These are phyloP conservation scores for Talaromyces sp. DNA, from an alignment of 2,329 filamentous ascomycete genomes.

Conservation along the genomic window DNA sequence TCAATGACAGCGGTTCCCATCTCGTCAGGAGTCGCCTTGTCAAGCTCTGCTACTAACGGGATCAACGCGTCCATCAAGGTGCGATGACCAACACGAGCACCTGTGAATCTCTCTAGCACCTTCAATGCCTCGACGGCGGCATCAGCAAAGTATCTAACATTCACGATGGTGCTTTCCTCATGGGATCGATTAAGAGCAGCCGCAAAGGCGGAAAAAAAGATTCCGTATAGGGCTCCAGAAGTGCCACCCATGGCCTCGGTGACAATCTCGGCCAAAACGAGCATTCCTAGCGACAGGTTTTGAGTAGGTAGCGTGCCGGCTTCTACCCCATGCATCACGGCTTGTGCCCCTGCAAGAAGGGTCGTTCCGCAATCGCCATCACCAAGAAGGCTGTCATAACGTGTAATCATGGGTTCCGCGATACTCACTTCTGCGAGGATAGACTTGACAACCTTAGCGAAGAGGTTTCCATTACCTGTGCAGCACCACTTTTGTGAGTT, in stretches of 20 bases:
- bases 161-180: neutral
- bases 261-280: slow-evolving; percentile 41
- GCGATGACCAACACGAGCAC: neutral
- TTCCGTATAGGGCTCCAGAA: slow-evolving; percentile 56
- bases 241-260: slow-evolving; percentile 63
- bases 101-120: neutral
- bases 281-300: neutral
- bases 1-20: neutral
- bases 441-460: neutral
- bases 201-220: slow-evolving; percentile 13
- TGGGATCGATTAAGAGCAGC: neutral
- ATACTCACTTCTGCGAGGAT: neutral
- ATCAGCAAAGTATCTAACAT: neutral
- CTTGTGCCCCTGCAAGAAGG: slow-evolving; percentile 48
- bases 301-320: neutral
- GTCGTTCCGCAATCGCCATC: slow-evolving; percentile 64
- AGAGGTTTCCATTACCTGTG: neutral
- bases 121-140: neutral
- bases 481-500: too few relatives aligned
- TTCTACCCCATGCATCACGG: neutral
- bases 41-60: neutral
- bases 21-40: neutral
- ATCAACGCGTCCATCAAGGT: neutral
- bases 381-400: slow-evolving; percentile 58
- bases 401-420: neutral